These are phyloP conservation scores for Spergularia marina DNA, from an alignment of 148 eudicot genomes.

Conservation along the genomic window DNA sequence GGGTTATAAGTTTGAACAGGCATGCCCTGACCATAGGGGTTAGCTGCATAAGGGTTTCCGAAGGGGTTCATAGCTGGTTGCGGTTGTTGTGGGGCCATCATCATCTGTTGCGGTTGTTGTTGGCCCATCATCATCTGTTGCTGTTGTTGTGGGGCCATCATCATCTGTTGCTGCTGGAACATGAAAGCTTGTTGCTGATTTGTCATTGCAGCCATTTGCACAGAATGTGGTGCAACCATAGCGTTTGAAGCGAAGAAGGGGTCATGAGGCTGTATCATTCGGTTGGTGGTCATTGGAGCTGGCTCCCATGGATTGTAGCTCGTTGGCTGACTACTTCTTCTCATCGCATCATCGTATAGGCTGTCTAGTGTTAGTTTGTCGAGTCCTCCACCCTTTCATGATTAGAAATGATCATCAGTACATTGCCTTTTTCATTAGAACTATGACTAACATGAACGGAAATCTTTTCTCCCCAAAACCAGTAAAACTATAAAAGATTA, in stretches of 20 bases:
- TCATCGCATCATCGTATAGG: constrained; percentile 87
- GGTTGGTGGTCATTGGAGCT: constrained; percentile 38
- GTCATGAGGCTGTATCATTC: constrained; percentile 60
- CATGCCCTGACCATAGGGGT: constrained; percentile 62
- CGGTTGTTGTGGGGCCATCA: constrained; percentile 35
- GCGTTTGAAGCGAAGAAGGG: constrained; percentile 69
- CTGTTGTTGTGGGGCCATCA: constrained; percentile 17
- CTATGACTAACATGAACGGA: neutral
- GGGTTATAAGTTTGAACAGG: constrained; percentile 75
- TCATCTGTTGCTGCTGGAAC: constrained; percentile 55
- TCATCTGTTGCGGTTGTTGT: constrained; percentile 18
- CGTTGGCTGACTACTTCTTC: constrained; percentile 71
- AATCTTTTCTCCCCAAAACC: neutral
- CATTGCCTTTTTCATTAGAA: neutral
- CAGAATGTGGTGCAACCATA: constrained; percentile 53
- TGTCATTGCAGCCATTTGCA: constrained; percentile 81
- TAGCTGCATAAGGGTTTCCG: constrained; percentile 47
- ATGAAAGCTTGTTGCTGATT: constrained; percentile 68
- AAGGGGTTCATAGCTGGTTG: constrained; percentile 59
- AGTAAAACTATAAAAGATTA: neutral
- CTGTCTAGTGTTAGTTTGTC: constrained; percentile 87
- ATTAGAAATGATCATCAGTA: neutral
- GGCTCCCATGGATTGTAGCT: constrained; percentile 94
- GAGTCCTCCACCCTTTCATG: constrained; percentile 72
- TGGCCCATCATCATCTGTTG: constrained; percentile 9